Conservation (phyloP, 352 stramenopile genomes). For the Pythium aphanidermatum region DNA sequence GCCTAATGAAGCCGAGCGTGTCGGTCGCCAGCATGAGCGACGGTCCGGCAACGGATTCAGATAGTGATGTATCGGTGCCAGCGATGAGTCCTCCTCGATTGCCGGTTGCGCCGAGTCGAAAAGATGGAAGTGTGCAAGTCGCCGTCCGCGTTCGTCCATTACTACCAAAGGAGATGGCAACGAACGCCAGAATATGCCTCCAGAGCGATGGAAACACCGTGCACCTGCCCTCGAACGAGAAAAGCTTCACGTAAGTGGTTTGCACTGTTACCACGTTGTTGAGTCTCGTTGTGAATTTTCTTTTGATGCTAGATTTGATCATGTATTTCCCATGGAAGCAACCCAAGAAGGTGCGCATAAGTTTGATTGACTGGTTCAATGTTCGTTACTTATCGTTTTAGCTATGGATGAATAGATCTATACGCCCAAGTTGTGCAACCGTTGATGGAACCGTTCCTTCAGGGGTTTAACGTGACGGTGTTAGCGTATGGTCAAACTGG, state of each 20-base stretch:
- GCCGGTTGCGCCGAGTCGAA: conserved; percentile 20
- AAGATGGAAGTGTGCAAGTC: conserved; percentile 68
- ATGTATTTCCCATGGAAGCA: conserved; percentile 59
- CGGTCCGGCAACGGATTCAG: neutral
- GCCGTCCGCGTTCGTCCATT: conserved; percentile 74
- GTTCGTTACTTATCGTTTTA: neutral
- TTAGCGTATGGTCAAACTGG: conserved; percentile 85
- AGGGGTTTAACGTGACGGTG: conserved; percentile 88
- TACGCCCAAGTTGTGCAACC: conserved; percentile 70
- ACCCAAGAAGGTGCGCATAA: conserved; percentile 36
- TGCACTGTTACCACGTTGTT: neutral
- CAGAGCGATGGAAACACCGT: conserved; percentile 32
- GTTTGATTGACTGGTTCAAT: neutral
- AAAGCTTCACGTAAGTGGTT: conserved; percentile 58
- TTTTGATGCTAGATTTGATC: conserved; percentile 53
- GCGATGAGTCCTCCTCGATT: neutral
- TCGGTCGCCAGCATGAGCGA: no score
- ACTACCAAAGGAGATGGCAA: conserved; percentile 66
- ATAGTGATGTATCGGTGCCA: neutral
- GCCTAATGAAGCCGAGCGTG: no score
- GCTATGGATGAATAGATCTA: conserved; percentile 27
- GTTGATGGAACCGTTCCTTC: conserved; percentile 77
- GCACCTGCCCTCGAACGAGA: conserved; percentile 28
- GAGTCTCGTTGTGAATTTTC: neutral
- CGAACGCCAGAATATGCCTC: conserved; percentile 40